These are phyloP conservation scores for Pittosporum tobira DNA, from an alignment of 129 eudicot genomes.

Conservation along the genomic window DNA sequence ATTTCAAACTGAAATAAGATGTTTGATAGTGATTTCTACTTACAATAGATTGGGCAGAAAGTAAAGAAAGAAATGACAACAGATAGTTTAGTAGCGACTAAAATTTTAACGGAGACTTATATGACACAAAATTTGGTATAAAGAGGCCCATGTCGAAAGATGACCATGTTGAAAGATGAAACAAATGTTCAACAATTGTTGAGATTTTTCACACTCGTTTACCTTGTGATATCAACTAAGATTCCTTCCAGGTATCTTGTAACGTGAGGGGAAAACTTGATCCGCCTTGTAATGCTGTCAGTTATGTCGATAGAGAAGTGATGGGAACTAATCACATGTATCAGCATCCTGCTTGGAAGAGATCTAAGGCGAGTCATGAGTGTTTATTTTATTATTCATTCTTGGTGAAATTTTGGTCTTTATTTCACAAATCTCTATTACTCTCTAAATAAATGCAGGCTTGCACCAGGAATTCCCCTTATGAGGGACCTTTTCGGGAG, in stretches of 20 bases:
- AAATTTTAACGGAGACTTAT: too few species aligned
- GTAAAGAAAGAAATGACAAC: too few species aligned
- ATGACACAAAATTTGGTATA: too few species aligned
- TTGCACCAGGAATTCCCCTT: slow-evolving; percentile 67
- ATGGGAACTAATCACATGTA: slow-evolving; percentile 73
- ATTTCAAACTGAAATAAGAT: not conserved
- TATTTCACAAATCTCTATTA: slow-evolving; percentile 1
- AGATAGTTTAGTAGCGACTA: too few species aligned
- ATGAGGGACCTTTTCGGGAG: slow-evolving; percentile 61
- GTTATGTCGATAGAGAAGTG: slow-evolving; percentile 60
- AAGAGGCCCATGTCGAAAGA: too few species aligned
- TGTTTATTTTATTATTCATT: slow-evolving; percentile 5
- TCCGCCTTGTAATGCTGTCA: slow-evolving; percentile 83
- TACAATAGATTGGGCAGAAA: not conserved
- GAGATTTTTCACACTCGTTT: not conserved
- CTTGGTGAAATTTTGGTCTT: slow-evolving; percentile 1
- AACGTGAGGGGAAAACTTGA: slow-evolving; percentile 60
- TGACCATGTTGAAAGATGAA: too few species aligned
- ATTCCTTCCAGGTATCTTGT: slow-evolving; percentile 46
- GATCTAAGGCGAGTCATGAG: slow-evolving; percentile 55
- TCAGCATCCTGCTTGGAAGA: slow-evolving; percentile 79
- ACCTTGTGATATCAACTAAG: not conserved
- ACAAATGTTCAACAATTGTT: too few species aligned
- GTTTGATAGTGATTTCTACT: not conserved
- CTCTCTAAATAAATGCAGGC: slow-evolving; percentile 28